These are phyloP conservation scores for Tetraselmis chui DNA, from an alignment of 139 green algal genomes.

Conservation along the genomic window DNA sequence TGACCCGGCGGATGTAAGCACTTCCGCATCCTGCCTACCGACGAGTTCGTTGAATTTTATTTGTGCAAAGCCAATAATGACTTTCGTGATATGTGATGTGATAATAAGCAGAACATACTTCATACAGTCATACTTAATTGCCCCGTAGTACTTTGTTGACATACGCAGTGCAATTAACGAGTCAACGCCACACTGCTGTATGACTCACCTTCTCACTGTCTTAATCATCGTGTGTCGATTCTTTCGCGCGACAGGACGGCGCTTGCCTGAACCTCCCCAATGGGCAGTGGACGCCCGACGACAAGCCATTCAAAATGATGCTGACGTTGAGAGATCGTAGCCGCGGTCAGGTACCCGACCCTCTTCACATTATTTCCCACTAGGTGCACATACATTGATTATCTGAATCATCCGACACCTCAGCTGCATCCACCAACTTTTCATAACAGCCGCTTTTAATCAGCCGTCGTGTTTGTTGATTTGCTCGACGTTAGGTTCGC, in stretches of 20 bases:
- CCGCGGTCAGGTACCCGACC: too few species aligned
- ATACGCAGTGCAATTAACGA: neutral
- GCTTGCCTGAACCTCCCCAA: neutral
- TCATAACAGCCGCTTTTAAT: too few species aligned
- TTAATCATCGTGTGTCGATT: neutral
- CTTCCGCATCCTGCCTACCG: too few species aligned
- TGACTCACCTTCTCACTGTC: neutral
- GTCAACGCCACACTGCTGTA: neutral
- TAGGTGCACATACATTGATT: too few species aligned
- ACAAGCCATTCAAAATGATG: neutral
- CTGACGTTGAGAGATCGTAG: neutral
- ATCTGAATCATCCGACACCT: too few species aligned
- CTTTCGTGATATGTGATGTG: neutral
- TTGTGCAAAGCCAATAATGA: neutral
- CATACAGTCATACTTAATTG: neutral
- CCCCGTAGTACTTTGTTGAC: neutral
- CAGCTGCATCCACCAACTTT: too few species aligned
- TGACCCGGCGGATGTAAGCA: neutral
- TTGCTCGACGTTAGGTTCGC: neutral
- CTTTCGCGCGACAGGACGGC: neutral
- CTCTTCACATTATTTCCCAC: too few species aligned
- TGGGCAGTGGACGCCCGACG: neutral
- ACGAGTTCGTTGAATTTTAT: too few species aligned
- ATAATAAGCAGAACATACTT: neutral
- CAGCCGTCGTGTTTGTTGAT: too few species aligned